These are phyloP conservation scores for Prunus campanulata DNA, from an alignment of 306 rosid species.

Conservation along the genomic window DNA sequence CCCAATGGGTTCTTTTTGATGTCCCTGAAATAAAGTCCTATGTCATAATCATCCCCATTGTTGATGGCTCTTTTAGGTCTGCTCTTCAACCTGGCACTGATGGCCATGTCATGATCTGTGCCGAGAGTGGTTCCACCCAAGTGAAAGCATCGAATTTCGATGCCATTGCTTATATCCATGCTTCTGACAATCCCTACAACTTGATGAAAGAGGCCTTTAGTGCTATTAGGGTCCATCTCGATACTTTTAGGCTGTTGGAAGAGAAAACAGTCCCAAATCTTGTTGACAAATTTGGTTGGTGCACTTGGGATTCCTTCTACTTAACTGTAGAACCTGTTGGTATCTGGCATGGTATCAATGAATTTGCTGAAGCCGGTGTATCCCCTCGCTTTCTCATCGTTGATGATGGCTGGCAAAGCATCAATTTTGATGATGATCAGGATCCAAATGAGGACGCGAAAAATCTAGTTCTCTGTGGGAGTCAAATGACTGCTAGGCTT, in stretches of 20 bases:
- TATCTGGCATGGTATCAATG: slow-evolving; percentile 60
- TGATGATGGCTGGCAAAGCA: slow-evolving; percentile 93
- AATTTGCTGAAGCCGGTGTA: slow-evolving; percentile 53
- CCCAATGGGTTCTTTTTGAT: slow-evolving; percentile 74
- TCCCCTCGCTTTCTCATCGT: slow-evolving; percentile 72
- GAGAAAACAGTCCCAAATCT: slow-evolving; percentile 63
- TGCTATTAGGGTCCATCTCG: slow-evolving; percentile 67
- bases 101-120: slow-evolving; percentile 55
- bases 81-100: slow-evolving; percentile 68
- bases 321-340: slow-evolving; percentile 66
- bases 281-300: slow-evolving; percentile 84
- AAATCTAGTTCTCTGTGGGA: slow-evolving; percentile 64
- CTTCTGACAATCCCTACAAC: slow-evolving; percentile 65
- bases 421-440: slow-evolving; percentile 48
- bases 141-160: slow-evolving; percentile 47
- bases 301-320: slow-evolving; percentile 94
- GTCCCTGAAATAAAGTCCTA: slow-evolving; percentile 68
- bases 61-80: slow-evolving; percentile 67
- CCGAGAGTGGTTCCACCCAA: slow-evolving; percentile 72
- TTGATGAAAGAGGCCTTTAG: slow-evolving; percentile 77
- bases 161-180: slow-evolving; percentile 62
- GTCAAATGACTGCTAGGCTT: slow-evolving; percentile 79
- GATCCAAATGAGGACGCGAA: slow-evolving; percentile 53
- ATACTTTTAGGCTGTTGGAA: slow-evolving; percentile 67
- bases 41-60: slow-evolving; percentile 57